Base-by-base conservation (phyloP, 2,329 filamentous ascomycete genomes). In the Xylariales sp. region DNA sequence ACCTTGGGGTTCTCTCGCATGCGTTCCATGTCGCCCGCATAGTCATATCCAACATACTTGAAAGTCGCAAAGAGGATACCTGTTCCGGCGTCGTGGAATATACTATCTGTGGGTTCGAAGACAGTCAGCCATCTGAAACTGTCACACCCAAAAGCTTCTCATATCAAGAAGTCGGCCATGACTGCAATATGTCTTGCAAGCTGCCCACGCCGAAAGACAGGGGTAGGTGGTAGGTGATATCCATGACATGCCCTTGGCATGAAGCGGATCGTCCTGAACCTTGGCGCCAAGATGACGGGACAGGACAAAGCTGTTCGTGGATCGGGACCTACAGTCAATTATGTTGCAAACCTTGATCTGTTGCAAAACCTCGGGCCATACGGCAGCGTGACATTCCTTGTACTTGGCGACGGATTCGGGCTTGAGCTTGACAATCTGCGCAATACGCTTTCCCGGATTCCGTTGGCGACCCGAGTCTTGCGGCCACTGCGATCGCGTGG, bases 311-410 rank as follows among this genome's bases (percentile, higher is more conserved):
- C n/a, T n/a, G n/a, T n/a, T n/a, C n/a, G n/a, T n/a, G n/a, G n/a
- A n/a, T n/a, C n/a, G n/a, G 15, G 18, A 62, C 71, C 46, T 63
- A 83, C 80, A 91, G 56, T 91, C 86, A 46, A 71, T 66, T 44
- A 91, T 86, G 50, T 85, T 84, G 59, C 81, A 86, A 29, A 82
- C 77, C 57, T 82, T 80, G 55, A 91, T 89, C 64, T 88, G 83
- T 59, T 79, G 73, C 24, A 87, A 64, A 1, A 93, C 85, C 52
- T 86, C 83, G 5, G 85, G 85, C 86, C 86, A 91, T 1, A 88
- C 84, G 4, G 72, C 73, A 5, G 78, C 80, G 57, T 90, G 86
- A 47, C 78, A 82, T 53, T 81, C 73, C 60, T 87, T 89, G 67
- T 90, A 91, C 49, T 80, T 75, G 16, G 75, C 73, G 11, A 84